Evolutionary conservation across 2,329 filamentous ascomycete species (phyloP).

Genomic region (Pseudomassariella vexata): DNA sequence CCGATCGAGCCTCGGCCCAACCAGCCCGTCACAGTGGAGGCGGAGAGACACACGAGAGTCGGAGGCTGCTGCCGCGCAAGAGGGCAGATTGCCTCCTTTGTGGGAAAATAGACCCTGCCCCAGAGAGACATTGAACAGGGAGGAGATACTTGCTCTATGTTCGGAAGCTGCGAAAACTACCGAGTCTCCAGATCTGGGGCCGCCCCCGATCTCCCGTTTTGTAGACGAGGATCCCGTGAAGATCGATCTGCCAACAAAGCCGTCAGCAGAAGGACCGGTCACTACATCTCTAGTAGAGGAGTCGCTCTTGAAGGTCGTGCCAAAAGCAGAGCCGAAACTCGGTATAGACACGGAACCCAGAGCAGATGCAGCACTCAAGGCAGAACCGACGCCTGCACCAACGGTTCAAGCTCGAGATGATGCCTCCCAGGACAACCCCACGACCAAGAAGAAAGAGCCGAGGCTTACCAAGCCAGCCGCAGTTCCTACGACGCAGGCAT

Average conservation of each 20-base stretch:
- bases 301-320: conserved; percentile 4
- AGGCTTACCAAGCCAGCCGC: conserved; percentile 1
- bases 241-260: conserved; percentile 38
- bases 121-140: conserved; percentile 58
- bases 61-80: conserved; percentile 42
- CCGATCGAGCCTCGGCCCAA: conserved; percentile 33
- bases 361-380: conserved; percentile 4
- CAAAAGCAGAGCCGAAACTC: not conserved
- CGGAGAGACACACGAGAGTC: conserved; percentile 50
- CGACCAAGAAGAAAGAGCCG: conserved; percentile 3
- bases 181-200: conserved; percentile 65
- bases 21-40: conserved; percentile 48
- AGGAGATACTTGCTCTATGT: conserved; percentile 57
- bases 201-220: conserved; percentile 53
- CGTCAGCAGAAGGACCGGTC: conserved; percentile 8
- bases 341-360: not conserved
- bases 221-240: conserved; percentile 52
- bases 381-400: conserved; percentile 6
- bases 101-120: conserved; percentile 64
- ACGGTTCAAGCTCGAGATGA: too few relatives aligned
- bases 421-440: not conserved
- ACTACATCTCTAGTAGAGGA: conserved; percentile 10
- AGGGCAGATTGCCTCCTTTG: conserved; percentile 60
- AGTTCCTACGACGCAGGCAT: conserved; percentile 9
- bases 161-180: conserved; percentile 40